A percentile compares a stretch with the other conserved stretches of the same genome.
Conservation (phyloP, 495 filamentous ascomycete genomes). For the Podospora conica region DNA sequence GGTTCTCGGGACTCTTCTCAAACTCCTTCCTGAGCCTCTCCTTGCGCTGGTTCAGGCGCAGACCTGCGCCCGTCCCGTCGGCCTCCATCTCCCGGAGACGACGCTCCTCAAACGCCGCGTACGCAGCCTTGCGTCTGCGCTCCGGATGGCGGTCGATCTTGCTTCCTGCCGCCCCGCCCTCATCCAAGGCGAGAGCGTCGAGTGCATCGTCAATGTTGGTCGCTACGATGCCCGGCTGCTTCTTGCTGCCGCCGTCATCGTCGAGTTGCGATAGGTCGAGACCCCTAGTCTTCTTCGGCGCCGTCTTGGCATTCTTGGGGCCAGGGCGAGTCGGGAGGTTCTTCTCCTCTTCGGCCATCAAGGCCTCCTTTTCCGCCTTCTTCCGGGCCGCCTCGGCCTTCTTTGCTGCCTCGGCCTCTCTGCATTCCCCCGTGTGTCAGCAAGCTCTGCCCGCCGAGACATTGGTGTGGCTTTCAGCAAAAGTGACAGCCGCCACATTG, state of each 20-base stretch:
- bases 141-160: conserved; percentile 86
- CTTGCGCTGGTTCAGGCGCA: conserved; percentile 73
- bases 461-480: neutral
- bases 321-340: conserved; percentile 54
- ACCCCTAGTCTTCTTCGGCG: conserved; percentile 61
- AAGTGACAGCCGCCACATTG: neutral
- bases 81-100: conserved; percentile 75
- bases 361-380: conserved; percentile 80
- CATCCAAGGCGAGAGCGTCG: conserved; percentile 68
- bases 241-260: conserved; percentile 24
- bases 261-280: conserved; percentile 64
- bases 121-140: conserved; percentile 79
- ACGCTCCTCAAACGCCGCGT: conserved; percentile 78
- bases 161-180: conserved; percentile 28
- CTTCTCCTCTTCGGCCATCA: conserved; percentile 81
- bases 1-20: conserved; percentile 83
- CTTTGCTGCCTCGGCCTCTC: conserved; percentile 79
- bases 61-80: conserved; percentile 62
- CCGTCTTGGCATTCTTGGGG: conserved; percentile 51
- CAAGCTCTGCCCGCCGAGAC: neutral
- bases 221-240: conserved; percentile 6
- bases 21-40: conserved; percentile 83
- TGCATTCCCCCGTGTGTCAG: conserved; percentile 30
- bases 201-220: conserved; percentile 74
- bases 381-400: conserved; percentile 79